Evolutionary conservation across 129 eudicot genomes (phyloP).

Genomic region (Scalesia atractyloides): DNA sequence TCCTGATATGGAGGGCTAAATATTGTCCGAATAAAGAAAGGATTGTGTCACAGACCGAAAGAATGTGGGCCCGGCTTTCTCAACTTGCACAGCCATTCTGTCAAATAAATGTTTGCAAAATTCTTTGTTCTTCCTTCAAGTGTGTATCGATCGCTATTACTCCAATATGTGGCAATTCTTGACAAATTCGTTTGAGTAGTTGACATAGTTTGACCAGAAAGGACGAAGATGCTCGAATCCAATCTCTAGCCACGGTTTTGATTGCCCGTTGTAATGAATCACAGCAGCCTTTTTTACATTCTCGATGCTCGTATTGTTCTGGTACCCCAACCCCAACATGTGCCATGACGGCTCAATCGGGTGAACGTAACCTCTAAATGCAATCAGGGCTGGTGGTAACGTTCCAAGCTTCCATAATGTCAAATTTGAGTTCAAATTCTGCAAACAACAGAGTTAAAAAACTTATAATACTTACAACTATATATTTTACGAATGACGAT

Average conservation of each 20-base stretch:
- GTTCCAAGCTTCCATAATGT: constrained; percentile 98
- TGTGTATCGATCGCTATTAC: constrained; percentile 39
- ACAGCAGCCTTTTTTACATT: constrained; percentile 85
- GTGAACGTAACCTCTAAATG: constrained; percentile 83
- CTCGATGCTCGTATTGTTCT: constrained; percentile 72
- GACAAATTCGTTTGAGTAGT: constrained; percentile 85
- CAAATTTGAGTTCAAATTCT: constrained; percentile 89
- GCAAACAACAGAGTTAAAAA: constrained; percentile 23
- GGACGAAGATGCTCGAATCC: constrained; percentile 96
- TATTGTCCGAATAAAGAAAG: constrained; percentile 32
- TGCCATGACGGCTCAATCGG: constrained; percentile 96
- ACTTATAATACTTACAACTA: neutral
- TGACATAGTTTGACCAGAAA: constrained; percentile 89
- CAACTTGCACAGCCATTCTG: constrained; percentile 25
- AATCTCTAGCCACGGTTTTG: constrained; percentile 95
- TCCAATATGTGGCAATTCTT: constrained; percentile 84
- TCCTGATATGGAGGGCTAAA: constrained; percentile 34
- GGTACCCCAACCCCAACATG: constrained; percentile 98
- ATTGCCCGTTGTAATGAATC: constrained; percentile 97
- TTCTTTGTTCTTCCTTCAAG: constrained; percentile 17
- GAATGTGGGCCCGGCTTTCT: constrained; percentile 23
- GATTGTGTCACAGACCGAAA: constrained; percentile 28
- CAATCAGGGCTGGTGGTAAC: constrained; percentile 92
- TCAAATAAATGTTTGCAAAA: constrained; percentile 29
- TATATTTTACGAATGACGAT: neutral